Conservation (phyloP, 106 monocot species). For the Platanthera guangdongensis region DNA sequence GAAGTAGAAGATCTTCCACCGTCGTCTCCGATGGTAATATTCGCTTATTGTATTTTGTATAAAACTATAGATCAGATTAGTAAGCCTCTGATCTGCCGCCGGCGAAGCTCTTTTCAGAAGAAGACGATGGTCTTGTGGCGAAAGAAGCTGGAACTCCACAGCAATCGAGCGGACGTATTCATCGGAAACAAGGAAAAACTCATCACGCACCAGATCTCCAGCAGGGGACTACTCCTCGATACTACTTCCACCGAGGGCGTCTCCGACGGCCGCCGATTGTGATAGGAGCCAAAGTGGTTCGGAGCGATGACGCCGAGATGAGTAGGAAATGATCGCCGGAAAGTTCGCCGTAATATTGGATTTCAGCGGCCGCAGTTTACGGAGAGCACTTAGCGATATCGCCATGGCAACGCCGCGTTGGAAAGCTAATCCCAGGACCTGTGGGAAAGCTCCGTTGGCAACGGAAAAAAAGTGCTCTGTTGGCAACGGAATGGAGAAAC, state of each 20-base stretch:
- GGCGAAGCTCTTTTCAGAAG: neutral
- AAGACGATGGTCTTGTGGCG: conserved; percentile 58
- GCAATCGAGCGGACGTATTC: neutral
- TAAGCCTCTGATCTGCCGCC: neutral
- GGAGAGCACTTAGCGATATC: no score
- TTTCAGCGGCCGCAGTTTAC: no score
- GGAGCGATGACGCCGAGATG: neutral
- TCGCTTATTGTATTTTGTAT: no score
- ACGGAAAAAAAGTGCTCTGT: no score
- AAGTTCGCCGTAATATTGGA: no score
- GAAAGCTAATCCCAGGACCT: no score
- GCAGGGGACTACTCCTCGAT: neutral
- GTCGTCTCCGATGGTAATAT: no score
- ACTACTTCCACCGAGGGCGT: neutral
- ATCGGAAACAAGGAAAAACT: neutral
- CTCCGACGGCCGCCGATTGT: neutral
- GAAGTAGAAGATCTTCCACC: neutral
- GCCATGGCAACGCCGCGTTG: no score
- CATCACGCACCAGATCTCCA: neutral
- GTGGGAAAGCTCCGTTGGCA: no score
- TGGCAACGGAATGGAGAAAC: no score
- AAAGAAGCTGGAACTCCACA: conserved; percentile 73
- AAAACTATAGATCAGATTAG: neutral
- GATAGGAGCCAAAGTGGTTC: neutral
- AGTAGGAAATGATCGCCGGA: no score